Evolutionary conservation across 2,329 filamentous ascomycete species (phyloP).

Genomic region (Trichoderma breve): DNA sequence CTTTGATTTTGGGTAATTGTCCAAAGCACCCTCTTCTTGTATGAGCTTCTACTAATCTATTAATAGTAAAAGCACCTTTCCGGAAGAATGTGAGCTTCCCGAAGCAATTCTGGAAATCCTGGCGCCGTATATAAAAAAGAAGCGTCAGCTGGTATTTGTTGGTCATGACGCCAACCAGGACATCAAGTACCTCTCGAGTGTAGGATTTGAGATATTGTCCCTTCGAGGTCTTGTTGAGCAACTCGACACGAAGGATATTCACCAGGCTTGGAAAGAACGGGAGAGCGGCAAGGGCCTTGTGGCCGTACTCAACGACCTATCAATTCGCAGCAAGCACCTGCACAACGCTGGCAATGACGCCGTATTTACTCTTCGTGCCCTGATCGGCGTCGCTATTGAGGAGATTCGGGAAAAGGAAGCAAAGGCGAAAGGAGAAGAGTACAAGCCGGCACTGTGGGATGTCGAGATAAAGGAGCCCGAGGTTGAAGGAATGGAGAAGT

Average conservation of each 20-base stretch:
- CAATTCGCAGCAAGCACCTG: conserved; percentile 61
- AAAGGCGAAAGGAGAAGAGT: conserved; percentile 21
- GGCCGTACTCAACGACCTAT: conserved; percentile 61
- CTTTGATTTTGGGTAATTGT: conserved; percentile 72
- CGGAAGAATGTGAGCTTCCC: conserved; percentile 35
- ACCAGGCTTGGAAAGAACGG: conserved; percentile 59
- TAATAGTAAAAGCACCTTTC: conserved; percentile 43
- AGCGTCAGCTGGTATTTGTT: conserved; percentile 66
- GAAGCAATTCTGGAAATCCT: conserved; percentile 40
- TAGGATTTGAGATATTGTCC: conserved; percentile 62
- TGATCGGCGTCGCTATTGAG: conserved; percentile 52
- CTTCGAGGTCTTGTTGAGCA: conserved; percentile 57
- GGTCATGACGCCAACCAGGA: conserved; percentile 73
- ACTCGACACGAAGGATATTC: conserved; percentile 72
- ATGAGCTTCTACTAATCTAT: conserved; percentile 15
- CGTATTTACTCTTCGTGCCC: conserved; percentile 70
- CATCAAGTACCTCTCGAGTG: conserved; percentile 60
- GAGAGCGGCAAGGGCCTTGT: conserved; percentile 55
- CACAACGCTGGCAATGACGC: conserved; percentile 91
- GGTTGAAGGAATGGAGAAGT: conserved; percentile 14
- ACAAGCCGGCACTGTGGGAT: conserved; percentile 18
- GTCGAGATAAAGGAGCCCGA: not conserved
- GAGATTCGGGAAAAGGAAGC: conserved; percentile 25
- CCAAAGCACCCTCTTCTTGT: not conserved
- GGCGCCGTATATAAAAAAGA: conserved; percentile 28